Conservation (phyloP, 2,329 filamentous ascomycete species). For the Balansia obtecta region DNA sequence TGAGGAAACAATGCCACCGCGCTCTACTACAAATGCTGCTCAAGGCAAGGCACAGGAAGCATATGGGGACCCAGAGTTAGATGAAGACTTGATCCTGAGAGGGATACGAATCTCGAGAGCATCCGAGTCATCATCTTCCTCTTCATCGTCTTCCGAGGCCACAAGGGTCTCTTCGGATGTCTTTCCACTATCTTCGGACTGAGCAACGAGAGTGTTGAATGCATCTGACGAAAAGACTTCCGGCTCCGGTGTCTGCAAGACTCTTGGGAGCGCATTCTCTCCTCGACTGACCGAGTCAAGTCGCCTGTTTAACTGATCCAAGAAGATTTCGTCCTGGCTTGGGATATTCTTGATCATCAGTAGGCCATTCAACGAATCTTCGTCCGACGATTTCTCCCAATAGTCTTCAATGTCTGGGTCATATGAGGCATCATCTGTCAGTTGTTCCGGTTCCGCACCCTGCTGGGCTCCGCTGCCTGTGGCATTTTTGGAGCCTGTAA, state of each 20-base stretch:
- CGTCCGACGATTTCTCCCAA: conserved; percentile 30
- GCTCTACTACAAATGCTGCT: no score
- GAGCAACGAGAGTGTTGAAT: neutral
- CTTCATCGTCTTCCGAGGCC: conserved; percentile 11
- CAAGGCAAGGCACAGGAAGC: conserved; percentile 15
- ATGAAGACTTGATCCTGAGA: conserved; percentile 31
- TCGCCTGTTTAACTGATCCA: conserved; percentile 36
- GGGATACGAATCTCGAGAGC: conserved; percentile 29
- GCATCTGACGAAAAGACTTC: conserved; percentile 3
- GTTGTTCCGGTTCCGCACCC: neutral
- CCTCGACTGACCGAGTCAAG: conserved; percentile 36
- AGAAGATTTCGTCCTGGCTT: conserved; percentile 42
- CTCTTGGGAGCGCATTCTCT: conserved; percentile 33
- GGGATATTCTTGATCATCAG: conserved; percentile 43
- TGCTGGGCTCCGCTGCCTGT: neutral
- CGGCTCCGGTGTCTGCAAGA: conserved; percentile 15
- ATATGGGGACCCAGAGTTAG: conserved; percentile 36
- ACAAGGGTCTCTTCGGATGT: conserved; percentile 8
- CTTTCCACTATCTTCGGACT: conserved; percentile 9
- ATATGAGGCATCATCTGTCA: neutral
- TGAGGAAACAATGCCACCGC: no score
- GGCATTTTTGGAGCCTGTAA: neutral
- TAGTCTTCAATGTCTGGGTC: conserved; percentile 13
- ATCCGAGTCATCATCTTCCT: conserved; percentile 15
- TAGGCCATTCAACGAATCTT: conserved; percentile 36